A percentile compares a stretch with the other conserved stretches of the same genome.
Evolutionary conservation across 306 rosid genomes (phyloP).

Genomic region (Mimosa bimucronata): DNA sequence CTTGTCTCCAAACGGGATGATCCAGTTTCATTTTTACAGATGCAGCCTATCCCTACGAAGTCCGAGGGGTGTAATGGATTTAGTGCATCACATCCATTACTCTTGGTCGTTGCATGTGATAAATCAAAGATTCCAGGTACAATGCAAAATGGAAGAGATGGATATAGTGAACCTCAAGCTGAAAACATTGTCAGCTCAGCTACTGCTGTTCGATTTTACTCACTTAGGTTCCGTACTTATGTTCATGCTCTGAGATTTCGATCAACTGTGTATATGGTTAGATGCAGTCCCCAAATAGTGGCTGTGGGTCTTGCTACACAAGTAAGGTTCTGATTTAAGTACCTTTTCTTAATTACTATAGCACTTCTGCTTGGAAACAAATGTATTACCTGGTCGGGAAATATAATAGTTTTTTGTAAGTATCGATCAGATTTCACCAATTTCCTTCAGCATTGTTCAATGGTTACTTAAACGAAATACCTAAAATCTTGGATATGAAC

Average conservation of each 20-base stretch:
- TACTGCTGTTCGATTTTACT: constrained; percentile 90
- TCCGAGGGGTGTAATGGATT: constrained; percentile 70
- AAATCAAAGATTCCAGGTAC: constrained; percentile 73
- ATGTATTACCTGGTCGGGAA: constrained; percentile 28
- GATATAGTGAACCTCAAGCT: constrained; percentile 57
- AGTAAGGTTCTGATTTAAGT: constrained; percentile 59
- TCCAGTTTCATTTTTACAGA: constrained; percentile 94
- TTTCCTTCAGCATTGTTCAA: constrained; percentile 28
- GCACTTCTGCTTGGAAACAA: constrained; percentile 27
- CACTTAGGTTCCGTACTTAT: constrained; percentile 76
- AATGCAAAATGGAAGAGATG: constrained; percentile 76
- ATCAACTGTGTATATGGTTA: constrained; percentile 87
- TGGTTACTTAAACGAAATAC: constrained; percentile 14
- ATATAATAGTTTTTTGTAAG: constrained; percentile 31
- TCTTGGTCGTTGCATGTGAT: constrained; percentile 91
- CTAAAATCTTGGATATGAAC: constrained; percentile 20
- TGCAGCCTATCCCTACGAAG: constrained; percentile 78
- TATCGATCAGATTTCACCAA: constrained; percentile 31
- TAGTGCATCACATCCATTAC: constrained; percentile 84
- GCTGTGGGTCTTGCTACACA: constrained; percentile 96
- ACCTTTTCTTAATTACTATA: constrained; percentile 22
- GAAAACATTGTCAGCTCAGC: constrained; percentile 69
- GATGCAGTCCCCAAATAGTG: constrained; percentile 92
- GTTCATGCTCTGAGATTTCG: constrained; percentile 97
- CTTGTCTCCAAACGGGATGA: constrained; percentile 86